These are phyloP conservation scores for Tuber magnatum DNA, from an alignment of 495 filamentous ascomycete genomes.

Conservation along the genomic window DNA sequence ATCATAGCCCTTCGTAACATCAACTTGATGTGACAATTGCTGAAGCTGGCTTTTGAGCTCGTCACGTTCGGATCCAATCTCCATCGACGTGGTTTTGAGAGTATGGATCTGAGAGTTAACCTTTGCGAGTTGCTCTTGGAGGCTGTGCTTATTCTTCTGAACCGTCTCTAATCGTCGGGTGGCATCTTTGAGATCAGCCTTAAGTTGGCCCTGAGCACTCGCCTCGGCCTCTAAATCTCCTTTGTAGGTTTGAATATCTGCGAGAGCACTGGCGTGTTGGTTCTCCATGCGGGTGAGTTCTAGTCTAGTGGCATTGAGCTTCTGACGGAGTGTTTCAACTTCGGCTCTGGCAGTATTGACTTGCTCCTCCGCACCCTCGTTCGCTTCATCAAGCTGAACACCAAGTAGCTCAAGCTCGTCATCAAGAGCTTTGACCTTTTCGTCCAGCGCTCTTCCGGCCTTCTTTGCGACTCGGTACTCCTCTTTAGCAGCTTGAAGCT, in stretches of 20 bases:
- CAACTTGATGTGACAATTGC: constrained; percentile 45
- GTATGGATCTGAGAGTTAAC: constrained; percentile 56
- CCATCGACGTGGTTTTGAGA: constrained; percentile 49
- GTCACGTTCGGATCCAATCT: constrained; percentile 57
- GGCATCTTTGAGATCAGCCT: constrained; percentile 36
- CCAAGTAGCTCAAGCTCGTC: constrained; percentile 75
- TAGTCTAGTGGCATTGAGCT: constrained; percentile 47
- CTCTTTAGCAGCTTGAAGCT: constrained; percentile 57
- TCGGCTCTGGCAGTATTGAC: constrained; percentile 47
- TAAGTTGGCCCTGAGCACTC: constrained; percentile 41
- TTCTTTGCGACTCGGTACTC: constrained; percentile 61
- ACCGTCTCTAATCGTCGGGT: constrained; percentile 37
- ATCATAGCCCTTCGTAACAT: constrained; percentile 49
- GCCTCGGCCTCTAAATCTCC: constrained; percentile 47
- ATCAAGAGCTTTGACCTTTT: constrained; percentile 67
- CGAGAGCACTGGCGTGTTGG: constrained; percentile 47
- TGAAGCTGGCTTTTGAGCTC: constrained; percentile 53
- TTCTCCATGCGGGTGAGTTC: constrained; percentile 45
- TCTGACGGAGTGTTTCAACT: constrained; percentile 48
- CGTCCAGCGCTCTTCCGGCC: constrained; percentile 55
- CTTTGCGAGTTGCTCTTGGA: constrained; percentile 58
- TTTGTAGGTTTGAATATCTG: constrained; percentile 53
- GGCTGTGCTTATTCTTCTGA: constrained; percentile 47
- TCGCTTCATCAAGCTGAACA: constrained; percentile 65
- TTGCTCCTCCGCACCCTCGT: constrained; percentile 56